Evolutionary conservation across 495 filamentous ascomycete species (phyloP).

Genomic region (Aspergillus baeticus): DNA sequence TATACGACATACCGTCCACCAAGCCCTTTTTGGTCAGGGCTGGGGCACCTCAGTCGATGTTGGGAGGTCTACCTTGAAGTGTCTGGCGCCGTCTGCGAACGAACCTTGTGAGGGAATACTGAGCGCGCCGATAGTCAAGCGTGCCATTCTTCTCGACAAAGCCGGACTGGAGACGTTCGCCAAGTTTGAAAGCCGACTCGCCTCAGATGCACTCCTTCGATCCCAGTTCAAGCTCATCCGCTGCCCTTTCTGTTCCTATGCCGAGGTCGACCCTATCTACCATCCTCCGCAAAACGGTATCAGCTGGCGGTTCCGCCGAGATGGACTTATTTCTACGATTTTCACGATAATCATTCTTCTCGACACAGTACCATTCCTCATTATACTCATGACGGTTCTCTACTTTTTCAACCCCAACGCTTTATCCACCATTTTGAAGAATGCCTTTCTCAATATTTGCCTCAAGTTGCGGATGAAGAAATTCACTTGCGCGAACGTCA

Average conservation of each 20-base stretch:
- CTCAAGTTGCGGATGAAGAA: conserved; percentile 63
- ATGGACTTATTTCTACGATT: conserved; percentile 38
- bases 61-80: conserved; percentile 69
- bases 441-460: conserved; percentile 60
- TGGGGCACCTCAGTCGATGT: conserved; percentile 78
- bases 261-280: conserved; percentile 80
- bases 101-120: conserved; percentile 74
- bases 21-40: conserved; percentile 89
- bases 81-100: conserved; percentile 66
- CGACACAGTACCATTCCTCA: conserved; percentile 53
- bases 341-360: conserved; percentile 36
- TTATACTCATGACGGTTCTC: conserved; percentile 48
- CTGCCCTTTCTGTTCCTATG: conserved; percentile 90
- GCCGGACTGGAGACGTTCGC: conserved; percentile 66
- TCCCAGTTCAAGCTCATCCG: conserved; percentile 72
- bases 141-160: conserved; percentile 65
- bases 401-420: conserved; percentile 38
- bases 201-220: conserved; percentile 67
- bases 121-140: conserved; percentile 61
- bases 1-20: conserved; percentile 71
- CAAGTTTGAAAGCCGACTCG: conserved; percentile 74
- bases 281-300: conserved; percentile 48
- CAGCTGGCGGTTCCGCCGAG: conserved; percentile 51
- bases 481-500: conserved; percentile 69
- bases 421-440: conserved; percentile 41